Evolutionary conservation across 805 yeast genomes (phyloP).

Genomic region (Yamadazyma sp.): DNA sequence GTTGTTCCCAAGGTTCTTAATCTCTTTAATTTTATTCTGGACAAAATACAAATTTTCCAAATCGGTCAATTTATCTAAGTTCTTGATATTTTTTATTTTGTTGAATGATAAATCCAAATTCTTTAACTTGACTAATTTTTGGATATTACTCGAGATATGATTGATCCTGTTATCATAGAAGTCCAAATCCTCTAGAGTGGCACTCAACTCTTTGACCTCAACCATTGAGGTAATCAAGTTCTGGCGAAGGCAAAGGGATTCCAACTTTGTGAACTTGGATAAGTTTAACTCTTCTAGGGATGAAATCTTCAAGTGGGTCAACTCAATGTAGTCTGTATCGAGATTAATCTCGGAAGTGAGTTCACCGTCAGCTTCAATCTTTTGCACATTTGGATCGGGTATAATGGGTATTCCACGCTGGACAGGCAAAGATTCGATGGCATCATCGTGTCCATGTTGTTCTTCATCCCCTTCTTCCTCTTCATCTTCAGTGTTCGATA

Average conservation of each 20-base stretch:
- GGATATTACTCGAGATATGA: conserved; percentile 74
- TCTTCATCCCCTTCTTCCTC: conserved; percentile 25
- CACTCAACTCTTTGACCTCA: conserved; percentile 48
- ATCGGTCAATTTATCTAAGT: conserved; percentile 59
- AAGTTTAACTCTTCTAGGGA: conserved; percentile 63
- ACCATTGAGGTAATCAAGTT: conserved; percentile 75
- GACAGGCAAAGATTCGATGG: conserved; percentile 34
- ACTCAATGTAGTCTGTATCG: conserved; percentile 61
- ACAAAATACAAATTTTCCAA: conserved; percentile 78
- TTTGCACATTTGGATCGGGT: conserved; percentile 49
- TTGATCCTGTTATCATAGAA: conserved; percentile 88
- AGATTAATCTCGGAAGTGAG: conserved; percentile 54
- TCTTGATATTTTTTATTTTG: conserved; percentile 81
- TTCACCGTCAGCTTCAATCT: conserved; percentile 68
- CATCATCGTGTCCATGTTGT: conserved; percentile 24
- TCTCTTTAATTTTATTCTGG: conserved; percentile 78
- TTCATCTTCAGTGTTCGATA: conserved; percentile 12
- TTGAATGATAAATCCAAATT: conserved; percentile 85
- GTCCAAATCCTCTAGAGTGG: conserved; percentile 72
- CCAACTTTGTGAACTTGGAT: conserved; percentile 55
- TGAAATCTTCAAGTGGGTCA: conserved; percentile 67
- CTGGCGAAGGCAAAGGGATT: conserved; percentile 72
- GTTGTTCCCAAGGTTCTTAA: conserved; percentile 63
- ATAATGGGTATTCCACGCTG: conserved; percentile 45
- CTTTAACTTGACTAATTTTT: conserved; percentile 54